A percentile compares a stretch with the other conserved stretches of the same genome.
These are phyloP conservation scores for Saccharum spontaneum DNA, from an alignment of 176 grass and related monocot species.

Conservation along the genomic window DNA sequence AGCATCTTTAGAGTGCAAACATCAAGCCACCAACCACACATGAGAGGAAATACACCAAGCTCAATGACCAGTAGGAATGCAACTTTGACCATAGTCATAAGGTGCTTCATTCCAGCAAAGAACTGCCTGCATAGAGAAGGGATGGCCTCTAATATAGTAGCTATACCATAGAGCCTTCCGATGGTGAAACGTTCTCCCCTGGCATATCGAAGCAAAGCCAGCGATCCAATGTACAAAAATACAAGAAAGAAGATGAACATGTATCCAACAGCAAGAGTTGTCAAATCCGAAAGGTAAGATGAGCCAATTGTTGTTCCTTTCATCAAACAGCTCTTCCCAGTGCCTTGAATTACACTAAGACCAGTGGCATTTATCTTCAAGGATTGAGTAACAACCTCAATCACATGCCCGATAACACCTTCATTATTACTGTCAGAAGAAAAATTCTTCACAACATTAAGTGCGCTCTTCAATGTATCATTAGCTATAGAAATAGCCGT, in stretches of 20 bases:
- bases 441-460: slow-evolving; percentile 82
- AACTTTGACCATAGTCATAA: slow-evolving; percentile 98
- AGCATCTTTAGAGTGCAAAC: slow-evolving; percentile 96
- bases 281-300: slow-evolving; percentile 90
- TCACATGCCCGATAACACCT: slow-evolving; percentile 67
- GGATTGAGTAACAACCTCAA: slow-evolving; percentile 75
- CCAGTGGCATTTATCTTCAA: slow-evolving; percentile 81
- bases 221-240: slow-evolving; percentile 79
- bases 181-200: slow-evolving; percentile 84
- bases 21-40: slow-evolving; percentile 99
- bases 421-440: slow-evolving; percentile 70
- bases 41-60: slow-evolving; percentile 93
- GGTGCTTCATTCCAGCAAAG: slow-evolving; percentile 82
- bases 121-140: slow-evolving; percentile 93
- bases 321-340: slow-evolving; percentile 46
- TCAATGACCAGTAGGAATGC: slow-evolving; percentile 97
- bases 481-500: slow-evolving; percentile 84
- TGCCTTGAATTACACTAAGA: slow-evolving; percentile 53
- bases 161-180: slow-evolving; percentile 83
- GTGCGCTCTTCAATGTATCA: slow-evolving; percentile 74
- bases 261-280: slow-evolving; percentile 92
- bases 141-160: slow-evolving; percentile 78
- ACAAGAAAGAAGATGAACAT: slow-evolving; percentile 77
- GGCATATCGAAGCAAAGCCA: slow-evolving; percentile 88
- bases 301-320: slow-evolving; percentile 60